A percentile compares a stretch with the other conserved stretches of the same genome.
Evolutionary conservation across 768 basidiomycete genomes (phyloP).

Genomic region (Lyophyllum atratum): DNA sequence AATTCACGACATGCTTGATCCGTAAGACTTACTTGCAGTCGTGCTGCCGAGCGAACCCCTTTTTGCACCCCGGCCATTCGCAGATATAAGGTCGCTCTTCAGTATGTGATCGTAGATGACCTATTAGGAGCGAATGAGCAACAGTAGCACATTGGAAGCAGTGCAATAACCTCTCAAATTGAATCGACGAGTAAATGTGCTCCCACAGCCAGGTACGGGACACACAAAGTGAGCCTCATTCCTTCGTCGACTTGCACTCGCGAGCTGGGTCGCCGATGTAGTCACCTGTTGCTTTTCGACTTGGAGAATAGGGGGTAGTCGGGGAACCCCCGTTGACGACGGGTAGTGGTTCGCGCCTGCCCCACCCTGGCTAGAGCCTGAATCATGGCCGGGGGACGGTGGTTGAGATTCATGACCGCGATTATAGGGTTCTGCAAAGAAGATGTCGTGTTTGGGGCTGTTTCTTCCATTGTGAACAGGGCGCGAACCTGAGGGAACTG

Average conservation of each 20-base stretch:
- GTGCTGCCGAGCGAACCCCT: constrained; percentile 93
- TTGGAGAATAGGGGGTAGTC: constrained; percentile 82
- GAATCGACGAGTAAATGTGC: constrained; percentile 94
- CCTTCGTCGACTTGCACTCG: constrained; percentile 84
- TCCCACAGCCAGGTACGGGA: constrained; percentile 93
- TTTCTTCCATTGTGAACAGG: constrained; percentile 20
- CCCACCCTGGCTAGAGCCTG: constrained; percentile 32
- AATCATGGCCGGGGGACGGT: constrained; percentile 35
- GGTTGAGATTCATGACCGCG: constrained; percentile 44
- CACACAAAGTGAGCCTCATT: constrained; percentile 93
- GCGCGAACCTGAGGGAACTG: constrained; percentile 25
- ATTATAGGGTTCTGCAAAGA: constrained; percentile 54
- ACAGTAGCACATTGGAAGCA: background rate
- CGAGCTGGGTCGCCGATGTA: constrained; percentile 89
- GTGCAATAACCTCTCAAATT: constrained; percentile 69
- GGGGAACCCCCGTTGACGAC: constrained; percentile 49
- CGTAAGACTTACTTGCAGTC: constrained; percentile 84
- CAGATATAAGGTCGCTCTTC: constrained; percentile 95
- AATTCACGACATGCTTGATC: background rate
- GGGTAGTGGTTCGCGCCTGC: constrained; percentile 60
- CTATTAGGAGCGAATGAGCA: constrained; percentile 35
- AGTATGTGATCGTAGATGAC: constrained; percentile 92
- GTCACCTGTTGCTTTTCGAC: constrained; percentile 96
- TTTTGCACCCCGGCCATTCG: constrained; percentile 92
- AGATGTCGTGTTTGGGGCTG: constrained; percentile 44